Evolutionary conservation across 2,329 filamentous ascomycete genomes (phyloP).

Genomic region (Ampelomyces quisqualis): DNA sequence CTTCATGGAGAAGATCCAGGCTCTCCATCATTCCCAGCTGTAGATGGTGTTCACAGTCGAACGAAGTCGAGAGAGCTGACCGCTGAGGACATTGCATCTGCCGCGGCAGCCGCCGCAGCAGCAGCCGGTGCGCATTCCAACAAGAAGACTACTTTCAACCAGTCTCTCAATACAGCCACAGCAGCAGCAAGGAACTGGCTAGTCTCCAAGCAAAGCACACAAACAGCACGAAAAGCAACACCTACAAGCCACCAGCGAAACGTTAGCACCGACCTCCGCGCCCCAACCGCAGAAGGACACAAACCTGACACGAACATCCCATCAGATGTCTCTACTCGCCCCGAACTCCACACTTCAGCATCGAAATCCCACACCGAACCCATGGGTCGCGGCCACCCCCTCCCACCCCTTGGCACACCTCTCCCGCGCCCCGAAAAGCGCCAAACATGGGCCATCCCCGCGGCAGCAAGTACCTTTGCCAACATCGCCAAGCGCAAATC

Average conservation of each 20-base stretch:
- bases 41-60: conserved; percentile 13
- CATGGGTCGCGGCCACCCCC: conserved; percentile 77
- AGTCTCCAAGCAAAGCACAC: conserved; percentile 46
- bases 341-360: conserved; percentile 9
- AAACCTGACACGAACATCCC: conserved; percentile 8
- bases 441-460: conserved; percentile 51
- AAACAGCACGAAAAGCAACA: conserved; percentile 7
- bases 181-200: conserved; percentile 64
- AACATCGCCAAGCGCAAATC: conserved; percentile 65
- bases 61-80: conserved; percentile 23
- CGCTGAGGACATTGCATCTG: conserved; percentile 24
- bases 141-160: conserved; percentile 35
- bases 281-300: conserved; percentile 14
- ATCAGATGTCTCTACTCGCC: conserved; percentile 4
- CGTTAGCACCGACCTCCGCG: conserved; percentile 10
- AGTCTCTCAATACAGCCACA: conserved; percentile 51
- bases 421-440: conserved; percentile 65
- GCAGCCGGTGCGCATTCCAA: conserved; percentile 8
- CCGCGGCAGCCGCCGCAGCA: conserved; percentile 22
- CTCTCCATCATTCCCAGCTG: conserved; percentile 9
- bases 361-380: conserved; percentile 58
- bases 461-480: conserved; percentile 42
- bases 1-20: conserved; percentile 16
- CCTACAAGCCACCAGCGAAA: conserved; percentile 11
- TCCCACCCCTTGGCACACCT: conserved; percentile 78